Evolutionary conservation across 2,329 filamentous ascomycete species (phyloP).

Genomic region (Talaromyces atroroseus): DNA sequence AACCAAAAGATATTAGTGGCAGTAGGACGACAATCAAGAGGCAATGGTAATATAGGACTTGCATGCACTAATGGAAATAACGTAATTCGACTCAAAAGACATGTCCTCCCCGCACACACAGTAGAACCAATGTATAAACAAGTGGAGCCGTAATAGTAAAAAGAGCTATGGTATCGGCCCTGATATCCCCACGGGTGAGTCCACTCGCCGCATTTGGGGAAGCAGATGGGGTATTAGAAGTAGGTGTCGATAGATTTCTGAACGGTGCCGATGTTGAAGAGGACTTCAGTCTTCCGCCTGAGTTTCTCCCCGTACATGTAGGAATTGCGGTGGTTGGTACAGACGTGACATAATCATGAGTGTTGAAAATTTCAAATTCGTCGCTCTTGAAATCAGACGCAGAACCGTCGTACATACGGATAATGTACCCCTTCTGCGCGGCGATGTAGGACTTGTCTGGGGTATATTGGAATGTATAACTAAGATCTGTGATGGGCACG

Average conservation of each 20-base stretch:
- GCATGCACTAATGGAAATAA: not conserved
- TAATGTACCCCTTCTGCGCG: not conserved
- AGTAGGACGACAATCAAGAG: not conserved
- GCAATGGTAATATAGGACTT: not conserved
- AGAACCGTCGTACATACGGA: not conserved
- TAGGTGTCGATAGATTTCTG: not conserved
- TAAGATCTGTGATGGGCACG: not conserved
- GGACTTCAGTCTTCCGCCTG: not conserved
- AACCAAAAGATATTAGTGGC: too few species aligned
- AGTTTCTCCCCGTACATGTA: not conserved
- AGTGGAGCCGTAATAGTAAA: not conserved
- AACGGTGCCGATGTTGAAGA: not conserved
- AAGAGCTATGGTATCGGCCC: not conserved
- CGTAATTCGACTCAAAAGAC: not conserved
- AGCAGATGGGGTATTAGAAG: not conserved
- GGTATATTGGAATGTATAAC: slow-evolving; percentile 5
- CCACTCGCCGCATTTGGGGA: not conserved
- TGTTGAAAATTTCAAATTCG: slow-evolving; percentile 5
- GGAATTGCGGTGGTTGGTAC: not conserved
- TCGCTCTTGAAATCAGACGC: not conserved
- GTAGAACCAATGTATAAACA: not conserved
- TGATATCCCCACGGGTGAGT: not conserved
- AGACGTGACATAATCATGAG: not conserved
- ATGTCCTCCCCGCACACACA: not conserved
- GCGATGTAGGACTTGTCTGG: not conserved